Evolutionary conservation across 306 rosid species (phyloP).

Genomic region (Betula pendula): DNA sequence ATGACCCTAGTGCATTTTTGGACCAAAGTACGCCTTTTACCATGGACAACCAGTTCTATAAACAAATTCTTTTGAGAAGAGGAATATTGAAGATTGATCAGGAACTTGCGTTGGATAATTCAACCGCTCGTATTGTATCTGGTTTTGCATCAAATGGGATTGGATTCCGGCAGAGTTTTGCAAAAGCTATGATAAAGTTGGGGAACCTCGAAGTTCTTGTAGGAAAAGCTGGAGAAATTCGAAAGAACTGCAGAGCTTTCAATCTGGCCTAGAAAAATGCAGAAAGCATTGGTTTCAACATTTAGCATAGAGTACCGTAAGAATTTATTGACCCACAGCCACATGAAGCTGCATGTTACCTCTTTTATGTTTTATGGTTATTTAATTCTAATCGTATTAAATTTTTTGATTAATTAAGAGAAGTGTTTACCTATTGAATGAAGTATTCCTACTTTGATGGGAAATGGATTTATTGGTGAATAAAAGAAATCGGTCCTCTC

Average conservation of each 20-base stretch:
- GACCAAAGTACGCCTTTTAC: conserved; percentile 47
- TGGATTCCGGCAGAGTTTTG: conserved; percentile 35
- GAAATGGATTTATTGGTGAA: no score
- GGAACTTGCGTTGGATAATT: conserved; percentile 37
- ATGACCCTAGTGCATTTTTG: conserved; percentile 32
- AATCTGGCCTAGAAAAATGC: background rate
- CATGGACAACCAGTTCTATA: conserved; percentile 47
- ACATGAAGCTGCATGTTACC: no score
- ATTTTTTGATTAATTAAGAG: no score
- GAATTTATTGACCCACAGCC: no score
- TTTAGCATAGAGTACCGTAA: no score
- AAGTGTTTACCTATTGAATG: no score
- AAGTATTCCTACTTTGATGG: no score
- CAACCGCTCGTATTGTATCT: conserved; percentile 24
- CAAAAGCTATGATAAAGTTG: conserved; percentile 46
- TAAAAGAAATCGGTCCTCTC: no score
- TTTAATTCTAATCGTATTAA: no score
- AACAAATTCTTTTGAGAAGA: conserved; percentile 28
- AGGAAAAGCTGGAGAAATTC: conserved; percentile 44
- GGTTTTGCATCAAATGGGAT: conserved; percentile 27
- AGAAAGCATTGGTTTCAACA: no score
- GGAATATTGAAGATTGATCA: conserved; percentile 55
- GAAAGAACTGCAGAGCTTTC: conserved; percentile 52
- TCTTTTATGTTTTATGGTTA: no score
- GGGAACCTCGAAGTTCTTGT: conserved; percentile 37